Evolutionary conservation across 2,329 filamentous ascomycete genomes (phyloP), one percentile per base, ranked within the genome.

Genomic region (Paraphaeosphaeria minitans): DNA sequence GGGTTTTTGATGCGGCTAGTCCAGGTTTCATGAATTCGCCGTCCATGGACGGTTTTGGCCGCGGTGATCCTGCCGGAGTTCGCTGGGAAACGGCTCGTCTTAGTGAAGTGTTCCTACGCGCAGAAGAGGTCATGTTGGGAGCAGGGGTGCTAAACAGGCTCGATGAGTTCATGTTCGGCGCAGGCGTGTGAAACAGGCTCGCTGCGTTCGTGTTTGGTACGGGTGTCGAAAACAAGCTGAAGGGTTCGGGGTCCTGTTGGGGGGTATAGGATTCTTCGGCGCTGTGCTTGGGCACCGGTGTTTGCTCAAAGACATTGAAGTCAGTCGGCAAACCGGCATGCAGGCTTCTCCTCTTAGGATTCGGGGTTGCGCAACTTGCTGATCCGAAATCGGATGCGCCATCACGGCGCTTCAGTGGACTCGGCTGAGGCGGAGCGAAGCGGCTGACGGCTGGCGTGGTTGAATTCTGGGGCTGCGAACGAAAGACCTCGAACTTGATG

Each of bases 351-450:
- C 95, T 86, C 81, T 97, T 97, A 48, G 93, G 91, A 59, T 94
- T 91, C 0, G 95, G 94, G 71, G 91, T 97, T 66, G 91, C 91
- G 56, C 90, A 83, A 67, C 85, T 89, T 29, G 87, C 83, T 63
- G 91, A 89, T 69, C 96, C 93, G 50, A 96, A 80, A 70, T 92
- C 92, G 90, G 96, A 94, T 53, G 89, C 89, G 45, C 91, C 89
- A 79, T 98, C 94, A 72, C 90, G 94, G 68, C 95, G 88, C 83
- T 98, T 97, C 67, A 98, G 80, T 5, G 94, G 93, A 73, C 94
- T 97, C 6, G 89, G 88, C 60, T 87, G 87, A 21, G 85, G 81
- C 19, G 85, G 81, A 2, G 50, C 82, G 78, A 48, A 82, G 78
- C 52, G 80, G 67, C 64, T 82, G 79, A 65, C 78, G 78, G 70